A percentile compares a stretch with the other conserved stretches of the same genome.
phyloP scores from a whole-genome alignment of 768 basidiomycete genomes.

The Podaxis sp. region DNA sequence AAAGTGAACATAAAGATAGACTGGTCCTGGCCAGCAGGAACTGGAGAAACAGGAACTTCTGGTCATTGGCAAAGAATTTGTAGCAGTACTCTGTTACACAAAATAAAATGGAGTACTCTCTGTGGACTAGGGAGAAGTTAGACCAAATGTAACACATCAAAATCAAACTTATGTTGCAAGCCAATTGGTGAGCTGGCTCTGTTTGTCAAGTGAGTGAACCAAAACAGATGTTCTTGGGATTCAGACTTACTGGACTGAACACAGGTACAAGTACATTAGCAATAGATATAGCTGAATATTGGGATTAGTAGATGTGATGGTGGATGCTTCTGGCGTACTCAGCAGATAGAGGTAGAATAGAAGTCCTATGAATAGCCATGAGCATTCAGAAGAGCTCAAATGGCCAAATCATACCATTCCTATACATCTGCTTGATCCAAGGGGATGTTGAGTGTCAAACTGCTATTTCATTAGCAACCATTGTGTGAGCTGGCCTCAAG shows the following conservation, averaged over 20 bases:
- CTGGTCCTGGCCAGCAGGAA: constrained; percentile 3
- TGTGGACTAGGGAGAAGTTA: constrained; percentile 30
- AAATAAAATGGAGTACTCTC: constrained; percentile 42
- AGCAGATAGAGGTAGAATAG: constrained; percentile 41
- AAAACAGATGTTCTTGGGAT: no score
- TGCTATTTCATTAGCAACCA: constrained; percentile 16
- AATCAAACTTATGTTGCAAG: constrained; percentile 35
- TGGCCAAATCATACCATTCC: constrained; percentile 31
- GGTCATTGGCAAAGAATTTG: constrained; percentile 34
- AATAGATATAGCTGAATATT: constrained; percentile 32
- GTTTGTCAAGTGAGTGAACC: background rate
- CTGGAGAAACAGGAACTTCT: constrained; percentile 20
- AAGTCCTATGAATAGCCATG: constrained; percentile 27
- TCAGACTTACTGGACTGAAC: constrained; percentile 32
- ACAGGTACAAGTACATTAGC: constrained; percentile 41
- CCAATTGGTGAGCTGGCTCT: constrained; percentile 41
- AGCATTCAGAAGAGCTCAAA: background rate
- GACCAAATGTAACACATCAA: no score
- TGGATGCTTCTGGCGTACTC: constrained; percentile 22
- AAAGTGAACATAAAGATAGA: constrained; percentile 22
- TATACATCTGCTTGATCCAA: constrained; percentile 39
- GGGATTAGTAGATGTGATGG: background rate
- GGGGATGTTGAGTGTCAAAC: constrained; percentile 34
- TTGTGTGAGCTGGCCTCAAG: background rate
- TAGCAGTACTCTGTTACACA: constrained; percentile 43